Evolutionary conservation across 306 rosid genomes (phyloP).

Genomic region (Acacia melanoxylon): DNA sequence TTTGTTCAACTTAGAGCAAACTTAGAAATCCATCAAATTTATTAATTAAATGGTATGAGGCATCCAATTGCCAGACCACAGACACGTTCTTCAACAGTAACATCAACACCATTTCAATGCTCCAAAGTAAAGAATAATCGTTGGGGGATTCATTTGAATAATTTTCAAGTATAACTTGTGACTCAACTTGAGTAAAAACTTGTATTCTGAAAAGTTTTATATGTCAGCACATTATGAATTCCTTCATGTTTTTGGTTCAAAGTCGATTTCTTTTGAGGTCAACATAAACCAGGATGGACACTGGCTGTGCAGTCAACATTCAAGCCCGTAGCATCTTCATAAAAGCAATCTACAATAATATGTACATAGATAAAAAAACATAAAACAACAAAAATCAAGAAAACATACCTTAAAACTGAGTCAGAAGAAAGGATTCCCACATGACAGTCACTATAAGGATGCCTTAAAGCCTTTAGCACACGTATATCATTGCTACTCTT

Average conservation of each 20-base stretch:
- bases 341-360: not conserved
- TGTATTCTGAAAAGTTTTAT: not conserved
- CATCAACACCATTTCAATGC: not conserved
- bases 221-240: not conserved
- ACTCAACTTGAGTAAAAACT: not conserved
- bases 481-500: slow-evolving; percentile 54
- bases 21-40: not conserved
- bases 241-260: not conserved
- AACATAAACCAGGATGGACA: slow-evolving; percentile 5
- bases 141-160: not conserved
- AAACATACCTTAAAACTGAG: slow-evolving; percentile 82
- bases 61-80: not conserved
- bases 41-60: not conserved
- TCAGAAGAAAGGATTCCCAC: slow-evolving; percentile 93
- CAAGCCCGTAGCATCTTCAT: not conserved
- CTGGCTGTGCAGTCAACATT: slow-evolving; percentile 20
- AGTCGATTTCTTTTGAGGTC: slow-evolving; percentile 10
- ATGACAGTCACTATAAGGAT: slow-evolving; percentile 80
- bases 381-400: slow-evolving; percentile 2
- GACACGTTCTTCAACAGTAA: not conserved
- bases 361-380: not conserved
- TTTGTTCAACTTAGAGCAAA: not conserved
- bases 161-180: not conserved
- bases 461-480: slow-evolving; percentile 75
- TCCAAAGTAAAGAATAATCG: not conserved